Evolutionary conservation across 1,284 basidiomycete species (phyloP).

Genomic region (Sporisorium scitamineum): DNA sequence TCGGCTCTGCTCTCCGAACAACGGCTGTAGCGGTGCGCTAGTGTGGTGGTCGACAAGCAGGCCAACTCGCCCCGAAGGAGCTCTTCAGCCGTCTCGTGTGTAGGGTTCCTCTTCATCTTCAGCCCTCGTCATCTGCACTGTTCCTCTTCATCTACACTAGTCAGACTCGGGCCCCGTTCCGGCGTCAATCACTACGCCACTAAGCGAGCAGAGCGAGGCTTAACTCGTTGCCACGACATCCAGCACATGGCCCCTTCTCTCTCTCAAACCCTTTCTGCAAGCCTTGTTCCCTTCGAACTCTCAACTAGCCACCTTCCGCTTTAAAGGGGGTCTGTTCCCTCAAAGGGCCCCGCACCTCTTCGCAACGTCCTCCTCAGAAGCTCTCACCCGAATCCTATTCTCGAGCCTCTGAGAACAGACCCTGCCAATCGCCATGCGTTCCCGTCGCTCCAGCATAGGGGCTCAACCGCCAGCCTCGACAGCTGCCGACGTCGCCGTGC

Average conservation of each 20-base stretch:
- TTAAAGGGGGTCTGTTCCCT: neutral
- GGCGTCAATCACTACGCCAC: neutral
- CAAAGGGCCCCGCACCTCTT: neutral
- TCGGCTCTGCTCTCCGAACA: neutral
- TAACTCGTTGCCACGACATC: neutral
- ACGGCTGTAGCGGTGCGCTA: neutral
- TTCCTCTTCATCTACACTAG: neutral
- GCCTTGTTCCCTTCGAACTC: neutral
- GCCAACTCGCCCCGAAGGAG: too few relatives aligned
- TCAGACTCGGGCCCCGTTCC: neutral
- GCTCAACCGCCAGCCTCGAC: conserved; percentile 5
- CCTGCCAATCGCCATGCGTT: conserved; percentile 13
- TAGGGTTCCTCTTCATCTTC: conserved; percentile 1
- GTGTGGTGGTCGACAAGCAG: too few relatives aligned
- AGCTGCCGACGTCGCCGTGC: conserved; percentile 41
- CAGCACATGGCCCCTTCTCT: neutral
- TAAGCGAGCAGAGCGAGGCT: neutral
- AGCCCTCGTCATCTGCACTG: neutral
- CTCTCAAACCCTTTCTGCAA: neutral
- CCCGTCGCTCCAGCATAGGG: conserved; percentile 29
- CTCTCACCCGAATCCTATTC: too few relatives aligned
- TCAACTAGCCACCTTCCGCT: neutral
- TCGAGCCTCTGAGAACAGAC: neutral
- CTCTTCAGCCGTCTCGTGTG: neutral
- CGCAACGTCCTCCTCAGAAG: too few relatives aligned